Base-by-base conservation (phyloP, 352 stramenopile genomes). In the Pythium dissotocum region DNA sequence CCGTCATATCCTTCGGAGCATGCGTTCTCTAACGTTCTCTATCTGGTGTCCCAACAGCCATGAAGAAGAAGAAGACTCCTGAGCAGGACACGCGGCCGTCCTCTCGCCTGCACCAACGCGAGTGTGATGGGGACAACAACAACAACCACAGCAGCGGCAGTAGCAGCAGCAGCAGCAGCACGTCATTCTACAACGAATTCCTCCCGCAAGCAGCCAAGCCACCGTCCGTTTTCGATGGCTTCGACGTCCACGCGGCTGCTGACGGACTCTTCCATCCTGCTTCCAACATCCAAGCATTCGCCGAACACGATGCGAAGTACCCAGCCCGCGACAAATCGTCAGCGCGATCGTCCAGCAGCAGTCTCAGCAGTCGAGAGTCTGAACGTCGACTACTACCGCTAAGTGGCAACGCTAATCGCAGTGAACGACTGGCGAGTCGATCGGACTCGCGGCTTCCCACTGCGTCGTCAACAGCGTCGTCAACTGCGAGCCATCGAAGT, bases 201-300 rank as follows among this genome's bases (percentile, higher is more conserved):
- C 52, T 77, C 0, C 70, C 70, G 4, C 48, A 56, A 16, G 64
- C 70, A 24, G 48, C 54, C 21, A 70, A 67, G n/a, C 64, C 53
- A 13, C 52, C 48, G 21, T 80, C 76, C 24, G 78, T 85, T 61
- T 89, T 92, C 53, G 77, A 87, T 12, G 69, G 77, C 24, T 89
- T 90, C 59, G 67, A 77, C 35, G 53, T 87, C 9, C 76, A 93
- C 28, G 84, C 84, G 14, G 84, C 84, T 7, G 84, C 83, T 8
- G 87, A 91, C 12, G 86, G 87, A 0, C 69, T 92, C 6, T 94
- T 93, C 57, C 87, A 94, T 54, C 87, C 87, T 6, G 87, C 83
- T 7, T 93, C 84, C 3, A 73, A 79, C 18, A 87, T 94, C 24
- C 80, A 90, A 44, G 87, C 87, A 12, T 94, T 94, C 56, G 78